phyloP scores from a whole-genome alignment of 2,329 filamentous ascomycete species.

The Spiromastix sp. region DNA sequence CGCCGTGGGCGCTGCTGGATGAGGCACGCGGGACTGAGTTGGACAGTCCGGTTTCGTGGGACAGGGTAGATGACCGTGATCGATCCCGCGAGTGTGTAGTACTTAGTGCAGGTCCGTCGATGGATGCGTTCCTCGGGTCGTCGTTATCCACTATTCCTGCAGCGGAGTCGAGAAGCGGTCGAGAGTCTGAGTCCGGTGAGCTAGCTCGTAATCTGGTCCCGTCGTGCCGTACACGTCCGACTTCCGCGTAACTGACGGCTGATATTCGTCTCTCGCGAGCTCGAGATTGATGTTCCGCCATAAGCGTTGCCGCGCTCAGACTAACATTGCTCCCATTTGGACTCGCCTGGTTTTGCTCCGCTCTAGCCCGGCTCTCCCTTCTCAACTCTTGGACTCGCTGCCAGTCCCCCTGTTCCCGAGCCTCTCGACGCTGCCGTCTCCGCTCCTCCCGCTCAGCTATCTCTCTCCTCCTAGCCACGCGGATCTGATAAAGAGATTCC shows the following conservation, averaged over 20 bases:
- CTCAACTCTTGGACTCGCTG: constrained; percentile 56
- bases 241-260: constrained; percentile 37
- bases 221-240: constrained; percentile 40
- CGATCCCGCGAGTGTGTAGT: constrained; percentile 20
- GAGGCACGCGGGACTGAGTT: too few relatives aligned
- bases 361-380: constrained; percentile 44
- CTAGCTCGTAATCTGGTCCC: constrained; percentile 37
- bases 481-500: constrained; percentile 85
- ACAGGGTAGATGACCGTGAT: constrained; percentile 26
- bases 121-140: too few relatives aligned
- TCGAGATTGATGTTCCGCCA: constrained; percentile 35
- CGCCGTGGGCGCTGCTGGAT: constrained; percentile 6
- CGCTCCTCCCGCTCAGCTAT: constrained; percentile 67
- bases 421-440: constrained; percentile 59
- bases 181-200: constrained; percentile 37
- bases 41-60: constrained; percentile 19
- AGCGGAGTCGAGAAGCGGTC: constrained; percentile 32
- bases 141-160: too few relatives aligned
- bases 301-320: constrained; percentile 24
- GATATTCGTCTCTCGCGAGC: constrained; percentile 35
- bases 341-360: constrained; percentile 24
- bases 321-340: constrained; percentile 27
- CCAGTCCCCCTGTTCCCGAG: constrained; percentile 60
- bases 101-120: not conserved
- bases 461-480: constrained; percentile 64